Evolutionary conservation across 2,329 filamentous ascomycete species (phyloP), one percentile per base, ranked within the genome.

Genomic region (Cryphonectria naterciae): DNA sequence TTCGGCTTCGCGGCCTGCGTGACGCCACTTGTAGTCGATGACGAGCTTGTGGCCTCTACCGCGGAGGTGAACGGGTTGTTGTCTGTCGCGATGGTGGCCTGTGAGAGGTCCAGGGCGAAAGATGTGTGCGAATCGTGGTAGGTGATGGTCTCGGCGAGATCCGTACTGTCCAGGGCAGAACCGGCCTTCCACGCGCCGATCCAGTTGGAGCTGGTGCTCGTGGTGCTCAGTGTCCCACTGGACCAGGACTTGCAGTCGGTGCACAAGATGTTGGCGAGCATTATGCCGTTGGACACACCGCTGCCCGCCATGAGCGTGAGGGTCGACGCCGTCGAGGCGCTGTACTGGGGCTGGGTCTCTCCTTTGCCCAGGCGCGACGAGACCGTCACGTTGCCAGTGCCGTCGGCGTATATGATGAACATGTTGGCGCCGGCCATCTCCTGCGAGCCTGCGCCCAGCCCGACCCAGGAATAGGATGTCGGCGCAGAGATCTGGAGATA

Each of bases 401-500:
- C 87, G 73, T 89, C 83, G 62, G 86, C 80, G 78, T 92, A 92
- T 74, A 91, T 82, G 75, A 92, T 74, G 76, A 92, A 91, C 70
- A 91, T 89, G 77, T 89, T 86, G 65, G 89, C 78, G 43, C 84
- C 86, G 19, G 77, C 56, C 89, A 92, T 92, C 37, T 35, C 60
- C 58, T 73, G 71, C 0, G 76, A 74, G 62, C 89, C 89, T 43
- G 86, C 87, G 41, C 87, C 89, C 25, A 91, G 80, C 11, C 83
- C 86, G 22, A 89, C 83, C 89, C 89, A 92, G 71, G 78, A 75
- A 76, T 86, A 86, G 7, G 79, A 80, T 2, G 82, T 81, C 1
- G 87, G 86, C 4, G 88, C 87, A n/a, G 80, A 80, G 69, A 92
- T 82, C 76, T 90, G 88, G 73, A 91, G 84, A 77, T 88, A 91